Evolutionary conservation across 2,329 filamentous ascomycete genomes (phyloP).

Genomic region (Penicillium sp.): DNA sequence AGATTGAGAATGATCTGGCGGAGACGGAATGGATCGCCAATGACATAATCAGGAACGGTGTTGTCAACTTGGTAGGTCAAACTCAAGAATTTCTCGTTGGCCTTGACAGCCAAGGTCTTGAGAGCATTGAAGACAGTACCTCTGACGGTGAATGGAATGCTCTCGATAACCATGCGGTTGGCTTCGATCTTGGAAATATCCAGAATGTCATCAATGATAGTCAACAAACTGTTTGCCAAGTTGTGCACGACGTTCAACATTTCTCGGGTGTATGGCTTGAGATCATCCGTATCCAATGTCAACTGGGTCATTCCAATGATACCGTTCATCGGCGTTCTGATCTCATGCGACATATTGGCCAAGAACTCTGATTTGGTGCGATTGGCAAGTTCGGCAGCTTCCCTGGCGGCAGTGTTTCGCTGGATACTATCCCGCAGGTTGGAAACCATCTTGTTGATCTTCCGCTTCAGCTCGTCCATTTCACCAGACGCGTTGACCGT

Average conservation of each 20-base stretch:
- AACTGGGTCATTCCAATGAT: slow-evolving; percentile 98
- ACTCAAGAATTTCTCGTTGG: slow-evolving; percentile 91
- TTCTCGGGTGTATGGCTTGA: slow-evolving; percentile 92
- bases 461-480: slow-evolving; percentile 98
- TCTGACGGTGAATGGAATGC: slow-evolving; percentile 91
- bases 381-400: slow-evolving; percentile 93
- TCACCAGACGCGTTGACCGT: slow-evolving; percentile 96
- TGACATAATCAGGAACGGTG: slow-evolving; percentile 89
- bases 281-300: slow-evolving; percentile 88
- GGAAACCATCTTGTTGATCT: slow-evolving; percentile 99
- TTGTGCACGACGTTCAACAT: slow-evolving; percentile 99
- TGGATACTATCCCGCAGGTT: slow-evolving; percentile 95
- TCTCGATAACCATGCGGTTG: slow-evolving; percentile 96
- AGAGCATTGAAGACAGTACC: slow-evolving; percentile 96
- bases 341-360: slow-evolving; percentile 98
- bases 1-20: slow-evolving; percentile 96
- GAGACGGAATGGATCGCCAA: slow-evolving; percentile 93
- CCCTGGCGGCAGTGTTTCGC: slow-evolving; percentile 89
- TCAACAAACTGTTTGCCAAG: slow-evolving; percentile 89
- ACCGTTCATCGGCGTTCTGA: slow-evolving; percentile 94
- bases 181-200: slow-evolving; percentile 81
- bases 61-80: slow-evolving; percentile 92
- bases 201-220: slow-evolving; percentile 83
- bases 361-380: slow-evolving; percentile 98
- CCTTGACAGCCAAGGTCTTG: slow-evolving; percentile 95